Conservation (phyloP, 169 alveolate species). For the Fabrea salina region DNA sequence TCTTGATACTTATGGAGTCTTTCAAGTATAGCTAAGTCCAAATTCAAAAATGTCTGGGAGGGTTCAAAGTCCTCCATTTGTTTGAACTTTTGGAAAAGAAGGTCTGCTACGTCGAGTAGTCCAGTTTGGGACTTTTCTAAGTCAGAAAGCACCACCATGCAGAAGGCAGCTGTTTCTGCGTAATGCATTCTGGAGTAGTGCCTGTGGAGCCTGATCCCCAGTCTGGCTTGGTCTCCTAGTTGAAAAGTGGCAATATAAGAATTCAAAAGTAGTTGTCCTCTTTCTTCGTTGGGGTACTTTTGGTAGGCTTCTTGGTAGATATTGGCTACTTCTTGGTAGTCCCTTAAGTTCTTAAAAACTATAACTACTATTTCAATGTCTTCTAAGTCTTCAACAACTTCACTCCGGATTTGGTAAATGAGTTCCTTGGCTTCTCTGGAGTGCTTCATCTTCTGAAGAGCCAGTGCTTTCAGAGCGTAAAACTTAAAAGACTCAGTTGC, state of each 20-base stretch:
- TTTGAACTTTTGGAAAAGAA: constrained; percentile 12
- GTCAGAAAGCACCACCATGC: constrained; percentile 27
- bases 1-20: background rate
- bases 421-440: constrained; percentile 10
- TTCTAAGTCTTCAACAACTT: constrained; percentile 1
- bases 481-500: background rate
- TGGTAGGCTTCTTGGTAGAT: constrained; percentile 1
- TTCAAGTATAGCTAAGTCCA: background rate
- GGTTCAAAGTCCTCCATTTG: background rate
- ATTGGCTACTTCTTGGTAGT: background rate
- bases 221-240: constrained; percentile 23
- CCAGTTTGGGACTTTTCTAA: background rate
- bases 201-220: constrained; percentile 10
- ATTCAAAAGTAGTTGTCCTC: background rate
- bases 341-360: background rate
- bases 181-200: background rate
- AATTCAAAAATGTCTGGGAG: background rate
- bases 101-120: constrained; percentile 32
- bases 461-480: constrained; percentile 16
- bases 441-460: constrained; percentile 11
- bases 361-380: background rate
- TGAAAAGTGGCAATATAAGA: background rate
- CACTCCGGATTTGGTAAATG: background rate
- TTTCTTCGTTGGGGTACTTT: constrained; percentile 19
- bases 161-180: constrained; percentile 28